Conservation (phyloP, 306 rosid genomes). For the Gillenia trifoliata region DNA sequence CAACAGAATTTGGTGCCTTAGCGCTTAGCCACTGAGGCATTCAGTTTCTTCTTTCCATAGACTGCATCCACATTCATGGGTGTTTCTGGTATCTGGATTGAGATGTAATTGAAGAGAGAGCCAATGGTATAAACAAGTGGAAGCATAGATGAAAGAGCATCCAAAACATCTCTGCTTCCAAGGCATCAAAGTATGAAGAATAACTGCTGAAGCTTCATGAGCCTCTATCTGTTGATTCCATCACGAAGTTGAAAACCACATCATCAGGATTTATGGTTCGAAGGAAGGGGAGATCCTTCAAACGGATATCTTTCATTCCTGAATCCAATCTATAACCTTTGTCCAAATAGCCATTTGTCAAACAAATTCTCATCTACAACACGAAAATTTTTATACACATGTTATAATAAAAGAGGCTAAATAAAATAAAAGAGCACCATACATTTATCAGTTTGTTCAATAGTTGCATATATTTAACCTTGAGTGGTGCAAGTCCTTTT, state of each 20-base stretch:
- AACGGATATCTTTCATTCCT: too few species aligned
- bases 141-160: not conserved
- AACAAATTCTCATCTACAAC: not conserved
- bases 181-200: not conserved
- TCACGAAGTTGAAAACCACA: too few species aligned
- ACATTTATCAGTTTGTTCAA: not conserved
- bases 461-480: not conserved
- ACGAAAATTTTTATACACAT: not conserved
- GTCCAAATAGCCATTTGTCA: not conserved
- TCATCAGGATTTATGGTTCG: too few species aligned
- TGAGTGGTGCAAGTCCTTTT: not conserved
- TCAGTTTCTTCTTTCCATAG: too few species aligned
- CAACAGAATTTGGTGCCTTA: too few species aligned
- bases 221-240: too few species aligned
- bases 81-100: not conserved
- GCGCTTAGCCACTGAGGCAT: too few species aligned
- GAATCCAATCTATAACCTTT: not conserved
- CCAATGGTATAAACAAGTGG: not conserved
- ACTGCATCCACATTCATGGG: too few species aligned
- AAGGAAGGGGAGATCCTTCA: too few species aligned
- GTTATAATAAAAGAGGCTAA: not conserved
- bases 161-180: not conserved
- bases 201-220: too few species aligned
- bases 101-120: not conserved
- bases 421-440: too few species aligned